These are phyloP conservation scores for Stemphylium lycopersici DNA, from an alignment of 2,329 filamentous ascomycete species.

Conservation along the genomic window DNA sequence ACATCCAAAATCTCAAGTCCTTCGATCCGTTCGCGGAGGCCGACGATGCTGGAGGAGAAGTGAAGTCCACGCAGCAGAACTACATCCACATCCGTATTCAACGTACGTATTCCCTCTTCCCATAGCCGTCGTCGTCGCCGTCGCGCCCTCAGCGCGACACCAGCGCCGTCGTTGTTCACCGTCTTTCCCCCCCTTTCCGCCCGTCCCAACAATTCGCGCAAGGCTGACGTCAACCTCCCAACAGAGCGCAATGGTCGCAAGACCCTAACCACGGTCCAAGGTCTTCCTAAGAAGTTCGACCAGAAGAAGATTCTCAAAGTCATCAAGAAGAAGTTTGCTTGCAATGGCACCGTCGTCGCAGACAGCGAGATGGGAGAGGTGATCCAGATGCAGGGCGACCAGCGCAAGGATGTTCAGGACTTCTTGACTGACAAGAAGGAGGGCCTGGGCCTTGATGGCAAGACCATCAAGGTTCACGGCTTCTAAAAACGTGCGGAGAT, in stretches of 20 bases:
- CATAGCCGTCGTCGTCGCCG: no score
- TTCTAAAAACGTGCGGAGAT: conserved; percentile 34
- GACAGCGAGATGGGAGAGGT: conserved; percentile 98
- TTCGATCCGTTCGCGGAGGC: conserved; percentile 99
- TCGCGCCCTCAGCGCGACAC: not conserved
- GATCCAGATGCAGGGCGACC: conserved; percentile 98
- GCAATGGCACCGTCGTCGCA: conserved; percentile 99
- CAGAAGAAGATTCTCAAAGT: conserved; percentile 99
- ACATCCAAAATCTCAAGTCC: conserved; percentile 54
- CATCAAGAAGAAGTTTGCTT: conserved; percentile 99
- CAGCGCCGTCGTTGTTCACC: not conserved
- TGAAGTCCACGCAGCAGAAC: conserved; percentile 86
- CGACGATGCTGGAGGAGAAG: conserved; percentile 98
- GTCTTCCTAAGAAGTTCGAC: conserved; percentile 97
- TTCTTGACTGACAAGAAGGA: conserved; percentile 96
- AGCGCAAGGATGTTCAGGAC: conserved; percentile 97
- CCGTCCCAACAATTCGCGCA: conserved; percentile 14
- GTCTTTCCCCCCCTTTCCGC: not conserved
- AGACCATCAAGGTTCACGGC: conserved; percentile 86
- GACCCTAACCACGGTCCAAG: conserved; percentile 99
- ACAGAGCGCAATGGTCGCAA: conserved; percentile 99
- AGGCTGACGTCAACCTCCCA: conserved; percentile 50
- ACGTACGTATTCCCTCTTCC: conserved; percentile 67
- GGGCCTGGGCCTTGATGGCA: conserved; percentile 89
- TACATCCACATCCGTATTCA: conserved; percentile 99